Conservation (phyloP, 495 filamentous ascomycete species). For the Pyrenula massariospora region DNA sequence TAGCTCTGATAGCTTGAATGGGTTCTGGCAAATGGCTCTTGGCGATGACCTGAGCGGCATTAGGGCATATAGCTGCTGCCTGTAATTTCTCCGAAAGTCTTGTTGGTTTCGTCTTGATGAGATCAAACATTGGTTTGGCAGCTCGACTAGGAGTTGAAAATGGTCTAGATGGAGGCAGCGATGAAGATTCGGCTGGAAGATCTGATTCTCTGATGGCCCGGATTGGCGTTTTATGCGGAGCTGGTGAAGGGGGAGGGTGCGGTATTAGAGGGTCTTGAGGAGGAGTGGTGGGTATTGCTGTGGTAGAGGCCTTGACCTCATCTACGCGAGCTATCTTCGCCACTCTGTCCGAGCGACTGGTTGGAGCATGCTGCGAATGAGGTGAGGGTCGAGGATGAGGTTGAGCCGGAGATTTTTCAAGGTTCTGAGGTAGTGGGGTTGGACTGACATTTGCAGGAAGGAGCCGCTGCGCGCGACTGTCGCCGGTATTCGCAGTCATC, state of each 20-base stretch:
- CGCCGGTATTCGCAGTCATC: background rate
- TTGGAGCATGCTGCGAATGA: background rate
- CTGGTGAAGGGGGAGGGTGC: background rate
- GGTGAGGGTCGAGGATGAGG: background rate
- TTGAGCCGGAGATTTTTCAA: background rate
- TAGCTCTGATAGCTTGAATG: too few species aligned
- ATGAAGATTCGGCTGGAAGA: background rate
- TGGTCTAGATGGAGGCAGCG: background rate
- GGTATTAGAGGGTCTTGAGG: background rate
- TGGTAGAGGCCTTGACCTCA: too few species aligned
- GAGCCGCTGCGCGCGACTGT: background rate
- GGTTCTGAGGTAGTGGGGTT: background rate
- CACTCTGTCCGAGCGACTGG: too few species aligned
- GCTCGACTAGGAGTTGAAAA: background rate
- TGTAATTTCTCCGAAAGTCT: background rate
- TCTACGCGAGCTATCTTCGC: too few species aligned
- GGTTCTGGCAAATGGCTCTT: too few species aligned
- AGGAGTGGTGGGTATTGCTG: background rate
- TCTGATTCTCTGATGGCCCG: background rate
- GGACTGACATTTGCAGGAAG: background rate
- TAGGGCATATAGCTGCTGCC: too few species aligned
- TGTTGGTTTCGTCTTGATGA: background rate
- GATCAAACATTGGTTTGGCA: background rate
- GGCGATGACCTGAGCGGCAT: too few species aligned
- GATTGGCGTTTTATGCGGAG: background rate